Conservation (phyloP, 1,284 basidiomycete species). For the Polyporus tsugae region DNA sequence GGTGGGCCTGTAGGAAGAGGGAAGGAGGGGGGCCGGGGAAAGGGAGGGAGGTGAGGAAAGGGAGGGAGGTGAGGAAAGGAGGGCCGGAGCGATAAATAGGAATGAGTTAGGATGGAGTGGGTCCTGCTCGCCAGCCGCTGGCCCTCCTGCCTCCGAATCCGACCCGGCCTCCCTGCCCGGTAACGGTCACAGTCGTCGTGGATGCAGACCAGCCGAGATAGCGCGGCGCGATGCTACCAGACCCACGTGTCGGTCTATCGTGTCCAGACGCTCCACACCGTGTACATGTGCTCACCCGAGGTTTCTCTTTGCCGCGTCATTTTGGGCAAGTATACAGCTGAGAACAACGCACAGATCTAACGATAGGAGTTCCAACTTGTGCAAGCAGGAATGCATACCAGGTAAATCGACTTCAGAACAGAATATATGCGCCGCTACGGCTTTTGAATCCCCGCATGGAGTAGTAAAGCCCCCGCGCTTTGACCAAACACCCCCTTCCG, state of each 20-base stretch:
- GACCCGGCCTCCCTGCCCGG: slow-evolving; percentile 21
- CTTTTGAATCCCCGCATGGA: neutral
- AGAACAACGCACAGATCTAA: too few relatives aligned
- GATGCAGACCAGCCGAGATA: slow-evolving; percentile 10
- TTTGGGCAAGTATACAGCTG: too few relatives aligned
- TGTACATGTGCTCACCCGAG: neutral
- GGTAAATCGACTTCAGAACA: neutral
- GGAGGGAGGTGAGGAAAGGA: slow-evolving; percentile 24
- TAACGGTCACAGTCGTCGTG: slow-evolving; percentile 9
- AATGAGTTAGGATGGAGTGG: slow-evolving; percentile 28
- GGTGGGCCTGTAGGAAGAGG: slow-evolving; percentile 22
- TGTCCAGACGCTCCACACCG: slow-evolving; percentile 8
- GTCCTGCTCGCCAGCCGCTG: slow-evolving; percentile 3
- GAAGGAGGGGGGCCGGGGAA: slow-evolving; percentile 23
- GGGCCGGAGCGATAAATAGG: slow-evolving; percentile 29
- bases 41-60: slow-evolving; percentile 22
- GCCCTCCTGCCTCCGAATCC: slow-evolving; percentile 6
- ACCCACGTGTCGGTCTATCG: slow-evolving; percentile 14
- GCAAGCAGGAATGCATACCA: neutral
- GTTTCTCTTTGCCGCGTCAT: too few relatives aligned
- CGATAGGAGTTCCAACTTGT: neutral
- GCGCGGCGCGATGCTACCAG: slow-evolving; percentile 1
- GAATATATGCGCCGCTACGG: neutral
- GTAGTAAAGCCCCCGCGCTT: neutral
- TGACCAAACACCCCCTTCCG: neutral